phyloP scores from a whole-genome alignment of 192 early-diverging fungal species.

The Martensiomyces pterosporus region DNA sequence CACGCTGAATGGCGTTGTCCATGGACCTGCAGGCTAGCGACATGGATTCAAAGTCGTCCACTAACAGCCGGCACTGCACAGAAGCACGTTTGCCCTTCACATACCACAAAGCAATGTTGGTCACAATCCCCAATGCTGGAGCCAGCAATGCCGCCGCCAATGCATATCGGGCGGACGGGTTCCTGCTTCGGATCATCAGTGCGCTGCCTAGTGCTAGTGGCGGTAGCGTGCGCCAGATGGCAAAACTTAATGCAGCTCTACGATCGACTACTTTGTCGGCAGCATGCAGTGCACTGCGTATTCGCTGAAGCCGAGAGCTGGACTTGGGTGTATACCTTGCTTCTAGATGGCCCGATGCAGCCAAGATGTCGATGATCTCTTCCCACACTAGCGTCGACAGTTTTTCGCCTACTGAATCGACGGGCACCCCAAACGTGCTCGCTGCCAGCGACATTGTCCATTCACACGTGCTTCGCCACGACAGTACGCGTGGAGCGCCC shows the following conservation, averaged over 20 bases:
- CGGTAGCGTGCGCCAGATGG: too few species aligned
- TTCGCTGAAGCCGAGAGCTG: too few species aligned
- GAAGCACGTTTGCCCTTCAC: background rate
- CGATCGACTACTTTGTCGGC: too few species aligned
- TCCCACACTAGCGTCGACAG: background rate
- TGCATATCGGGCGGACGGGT: too few species aligned
- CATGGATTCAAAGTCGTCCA: slow-evolving; percentile 1
- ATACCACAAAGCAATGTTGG: background rate
- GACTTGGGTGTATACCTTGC: too few species aligned
- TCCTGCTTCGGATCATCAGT: background rate
- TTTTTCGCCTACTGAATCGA: background rate
- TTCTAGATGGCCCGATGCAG: too few species aligned
- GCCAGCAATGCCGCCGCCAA: background rate
- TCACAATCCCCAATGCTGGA: background rate
- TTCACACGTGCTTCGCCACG: background rate
- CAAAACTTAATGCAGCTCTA: too few species aligned
- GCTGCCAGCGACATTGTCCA: too few species aligned
- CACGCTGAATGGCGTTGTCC: slow-evolving; percentile 19
- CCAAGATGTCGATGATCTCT: too few species aligned
- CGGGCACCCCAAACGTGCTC: too few species aligned
- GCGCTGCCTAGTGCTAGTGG: too few species aligned
- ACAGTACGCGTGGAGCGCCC: background rate
- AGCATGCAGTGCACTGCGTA: too few species aligned
- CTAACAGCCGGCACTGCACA: background rate
- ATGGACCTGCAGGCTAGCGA: slow-evolving; percentile 7